A percentile compares a stretch with the other conserved stretches of the same genome.
Conservation (phyloP, 345 rosid genomes). For the Bruguiera sexangula region DNA sequence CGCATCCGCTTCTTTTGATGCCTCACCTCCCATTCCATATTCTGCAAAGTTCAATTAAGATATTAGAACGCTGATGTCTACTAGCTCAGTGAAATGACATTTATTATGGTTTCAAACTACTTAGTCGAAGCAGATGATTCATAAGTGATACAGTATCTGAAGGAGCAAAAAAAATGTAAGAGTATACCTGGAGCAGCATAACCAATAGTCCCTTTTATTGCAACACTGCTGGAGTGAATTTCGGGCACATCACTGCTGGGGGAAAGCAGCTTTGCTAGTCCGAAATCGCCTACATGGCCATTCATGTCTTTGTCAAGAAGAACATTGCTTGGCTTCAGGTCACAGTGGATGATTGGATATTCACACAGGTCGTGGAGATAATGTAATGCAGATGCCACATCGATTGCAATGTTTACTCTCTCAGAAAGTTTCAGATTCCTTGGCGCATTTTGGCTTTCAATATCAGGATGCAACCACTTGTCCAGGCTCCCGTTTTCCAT, state of each 20-base stretch:
- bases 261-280: conserved; percentile 14
- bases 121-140: too few relatives aligned
- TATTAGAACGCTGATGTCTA: too few relatives aligned
- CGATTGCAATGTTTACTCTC: conserved; percentile 13
- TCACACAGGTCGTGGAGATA: conserved; percentile 24
- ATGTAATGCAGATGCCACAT: conserved; percentile 16
- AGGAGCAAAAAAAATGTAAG: not conserved
- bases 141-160: too few relatives aligned
- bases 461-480: conserved; percentile 18
- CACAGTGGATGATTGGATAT: conserved; percentile 17
- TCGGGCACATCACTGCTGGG: not conserved
- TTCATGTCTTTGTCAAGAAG: conserved; percentile 17
- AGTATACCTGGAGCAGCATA: conserved; percentile 22
- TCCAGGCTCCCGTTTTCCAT: conserved; percentile 22
- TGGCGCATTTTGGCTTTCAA: not conserved
- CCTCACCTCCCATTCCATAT: conserved; percentile 3
- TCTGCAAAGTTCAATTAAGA: conserved; percentile 5
- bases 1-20: conserved; percentile 10
- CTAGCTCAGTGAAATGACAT: too few relatives aligned
- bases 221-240: not conserved
- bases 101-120: too few relatives aligned
- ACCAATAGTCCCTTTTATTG: conserved; percentile 22
- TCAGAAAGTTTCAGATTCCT: conserved; percentile 1
- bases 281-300: conserved; percentile 21
- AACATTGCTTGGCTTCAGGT: conserved; percentile 23